Conservation (phyloP, 2,329 filamentous ascomycete genomes). For the Aspergillus sp. region DNA sequence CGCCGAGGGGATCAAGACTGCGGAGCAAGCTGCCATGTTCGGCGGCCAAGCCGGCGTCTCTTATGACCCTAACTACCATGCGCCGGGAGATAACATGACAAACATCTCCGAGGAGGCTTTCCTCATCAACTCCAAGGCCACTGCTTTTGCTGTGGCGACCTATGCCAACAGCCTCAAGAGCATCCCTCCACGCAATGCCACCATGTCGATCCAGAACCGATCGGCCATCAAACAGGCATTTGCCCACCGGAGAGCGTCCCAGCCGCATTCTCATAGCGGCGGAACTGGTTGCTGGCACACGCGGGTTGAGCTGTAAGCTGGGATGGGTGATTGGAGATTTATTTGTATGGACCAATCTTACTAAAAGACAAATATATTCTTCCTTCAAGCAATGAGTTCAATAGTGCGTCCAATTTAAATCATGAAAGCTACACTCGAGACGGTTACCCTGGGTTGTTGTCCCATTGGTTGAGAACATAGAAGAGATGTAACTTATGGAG, state of each 20-base stretch:
- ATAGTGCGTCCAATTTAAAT: no score
- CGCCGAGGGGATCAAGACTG: constrained; percentile 72
- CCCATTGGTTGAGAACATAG: no score
- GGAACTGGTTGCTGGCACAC: constrained; percentile 22
- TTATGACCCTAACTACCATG: constrained; percentile 59
- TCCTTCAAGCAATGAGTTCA: no score
- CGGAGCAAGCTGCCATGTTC: constrained; percentile 63
- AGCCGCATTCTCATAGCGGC: constrained; percentile 15
- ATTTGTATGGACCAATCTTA: neutral
- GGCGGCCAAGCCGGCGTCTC: constrained; percentile 64
- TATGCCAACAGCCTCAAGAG: constrained; percentile 22
- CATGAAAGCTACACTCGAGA: no score
- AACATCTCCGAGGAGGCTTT: constrained; percentile 48
- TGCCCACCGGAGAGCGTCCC: constrained; percentile 3
- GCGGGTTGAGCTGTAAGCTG: constrained; percentile 10
- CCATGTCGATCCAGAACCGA: neutral
- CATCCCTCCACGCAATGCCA: constrained; percentile 16
- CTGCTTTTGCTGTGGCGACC: constrained; percentile 25
- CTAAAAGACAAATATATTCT: no score
- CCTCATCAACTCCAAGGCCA: constrained; percentile 24
- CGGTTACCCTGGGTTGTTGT: no score
- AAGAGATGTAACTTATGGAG: no score
- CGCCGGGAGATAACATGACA: constrained; percentile 49
- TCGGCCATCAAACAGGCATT: neutral
- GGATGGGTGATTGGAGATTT: neutral